Conservation (phyloP, 2,329 filamentous ascomycete species). For the Fusarium sp. region DNA sequence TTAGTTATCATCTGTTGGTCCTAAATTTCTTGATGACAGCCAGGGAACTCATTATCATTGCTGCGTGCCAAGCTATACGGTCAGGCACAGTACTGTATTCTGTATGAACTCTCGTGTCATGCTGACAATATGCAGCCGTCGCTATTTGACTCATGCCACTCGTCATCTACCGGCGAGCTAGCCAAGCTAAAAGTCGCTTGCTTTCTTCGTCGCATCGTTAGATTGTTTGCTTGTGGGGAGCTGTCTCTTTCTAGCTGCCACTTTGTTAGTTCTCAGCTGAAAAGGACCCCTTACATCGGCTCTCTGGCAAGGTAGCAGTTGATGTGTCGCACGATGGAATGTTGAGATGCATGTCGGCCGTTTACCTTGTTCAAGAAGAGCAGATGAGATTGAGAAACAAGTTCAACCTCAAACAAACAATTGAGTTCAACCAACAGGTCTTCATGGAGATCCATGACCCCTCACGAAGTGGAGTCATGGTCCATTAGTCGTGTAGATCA, state of each 20-base stretch:
- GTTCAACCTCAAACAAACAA: background rate
- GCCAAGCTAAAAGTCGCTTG: background rate
- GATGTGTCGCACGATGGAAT: background rate
- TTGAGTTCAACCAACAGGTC: background rate
- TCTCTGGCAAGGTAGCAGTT: background rate
- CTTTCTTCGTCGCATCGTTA: background rate
- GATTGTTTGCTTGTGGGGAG: background rate
- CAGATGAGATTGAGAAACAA: background rate
- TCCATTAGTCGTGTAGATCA: slow-evolving; percentile 11
- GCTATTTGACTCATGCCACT: background rate
- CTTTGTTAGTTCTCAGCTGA: slow-evolving; percentile 8
- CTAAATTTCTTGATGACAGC: background rate
- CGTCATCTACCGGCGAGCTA: slow-evolving; percentile 1
- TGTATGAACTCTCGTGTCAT: slow-evolving; percentile 2
- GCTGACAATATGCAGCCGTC: background rate
- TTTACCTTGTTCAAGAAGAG: slow-evolving; percentile 5
- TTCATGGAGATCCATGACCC: background rate
- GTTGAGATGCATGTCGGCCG: background rate
- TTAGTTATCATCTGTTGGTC: slow-evolving; percentile 16
- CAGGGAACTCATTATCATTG: background rate
- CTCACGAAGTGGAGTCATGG: background rate
- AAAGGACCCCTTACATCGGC: slow-evolving; percentile 9
- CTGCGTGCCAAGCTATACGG: slow-evolving; percentile 7
- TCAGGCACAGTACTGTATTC: slow-evolving; percentile 2
- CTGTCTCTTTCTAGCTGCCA: background rate